Conservation (phyloP, 768 basidiomycete species). For the Pseudohyphozyma bogoriensis region DNA sequence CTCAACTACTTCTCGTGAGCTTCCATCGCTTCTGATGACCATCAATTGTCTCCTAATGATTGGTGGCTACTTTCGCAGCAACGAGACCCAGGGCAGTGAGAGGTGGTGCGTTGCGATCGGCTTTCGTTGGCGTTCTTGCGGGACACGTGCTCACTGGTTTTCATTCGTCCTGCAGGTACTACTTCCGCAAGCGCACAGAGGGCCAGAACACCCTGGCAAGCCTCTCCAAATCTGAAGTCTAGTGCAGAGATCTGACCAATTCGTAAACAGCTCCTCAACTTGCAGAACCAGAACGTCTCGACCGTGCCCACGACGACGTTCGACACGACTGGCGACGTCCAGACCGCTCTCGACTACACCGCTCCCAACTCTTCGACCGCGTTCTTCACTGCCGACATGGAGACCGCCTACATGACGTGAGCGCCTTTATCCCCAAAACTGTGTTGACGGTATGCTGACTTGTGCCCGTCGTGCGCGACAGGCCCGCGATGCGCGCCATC, state of each 20-base stretch:
- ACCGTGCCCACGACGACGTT: slow-evolving; percentile 52
- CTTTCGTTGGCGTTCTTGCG: no score
- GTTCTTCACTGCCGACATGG: slow-evolving; percentile 69
- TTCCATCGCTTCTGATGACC: no score
- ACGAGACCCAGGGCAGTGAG: background rate
- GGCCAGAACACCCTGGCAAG: slow-evolving; percentile 96
- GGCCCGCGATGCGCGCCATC: slow-evolving; percentile 69
- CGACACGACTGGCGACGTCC: slow-evolving; percentile 50
- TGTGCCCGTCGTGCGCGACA: slow-evolving; percentile 32
- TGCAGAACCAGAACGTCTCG: slow-evolving; percentile 66
- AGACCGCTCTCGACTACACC: slow-evolving; percentile 77
- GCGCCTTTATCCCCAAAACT: background rate
- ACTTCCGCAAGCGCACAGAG: slow-evolving; percentile 93
- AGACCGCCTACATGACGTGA: slow-evolving; percentile 56
- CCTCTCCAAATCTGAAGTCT: no score
- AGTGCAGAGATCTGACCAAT: no score
- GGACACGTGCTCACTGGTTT: no score
- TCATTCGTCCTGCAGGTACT: slow-evolving; percentile 71
- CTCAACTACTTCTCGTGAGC: slow-evolving; percentile 66
- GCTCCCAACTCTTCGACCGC: slow-evolving; percentile 55
- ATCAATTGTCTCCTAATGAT: no score
- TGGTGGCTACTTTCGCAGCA: no score
- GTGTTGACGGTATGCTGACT: slow-evolving; percentile 1
- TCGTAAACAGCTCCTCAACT: slow-evolving; percentile 60
- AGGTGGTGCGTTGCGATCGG: no score